Base-by-base conservation (phyloP, 495 filamentous ascomycete genomes). In the Xylaria acuta region DNA sequence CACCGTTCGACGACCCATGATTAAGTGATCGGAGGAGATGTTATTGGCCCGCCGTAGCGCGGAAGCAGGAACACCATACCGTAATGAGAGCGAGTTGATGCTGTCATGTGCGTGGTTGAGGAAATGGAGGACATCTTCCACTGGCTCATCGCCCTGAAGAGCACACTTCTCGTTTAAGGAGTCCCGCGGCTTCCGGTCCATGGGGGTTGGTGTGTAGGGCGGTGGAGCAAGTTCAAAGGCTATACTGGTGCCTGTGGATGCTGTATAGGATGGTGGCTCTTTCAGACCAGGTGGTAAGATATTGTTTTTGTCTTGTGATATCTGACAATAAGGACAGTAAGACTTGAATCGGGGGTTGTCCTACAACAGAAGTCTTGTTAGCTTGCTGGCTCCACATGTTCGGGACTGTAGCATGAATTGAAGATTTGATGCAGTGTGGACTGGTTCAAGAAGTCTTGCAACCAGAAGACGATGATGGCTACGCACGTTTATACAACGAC, bases 41-140 rank as follows among this genome's bases (percentile, higher is more conserved):
- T 86, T 86, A 77, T 94, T 95, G 53, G 86, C 84, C 18, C 76
- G 81, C 56, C 90, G 82, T 1, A 94, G 82, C 1, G 83, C 84
- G 4, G 79, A 69, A 20, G 83, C 77, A 27, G 92, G 90, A 11
- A 94, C 86, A 64, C 83, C 80, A 76, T 95, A 95, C 7, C 86
- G 86, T 3, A 94, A 83, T 4, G 91, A 89, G 38, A 94, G 82
- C 11, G 90, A 90, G 47, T 83, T 32, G 32, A 94, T 79, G 20
- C 85, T 90, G 73, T 94, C 92, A 49, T 85, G 78, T 2, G 80
- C 78, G 66, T 90, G 88, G 74, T 90, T 81, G 18, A 94, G 78
- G 77, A 92, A 92, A 79, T 94, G 92, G 18, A 92, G 81, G 2
- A 87, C 88, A 77, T 92, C 89, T 70, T 89, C 84, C 30, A 76